Conservation (phyloP, 495 filamentous ascomycete genomes). For the Aspergillus saccharolyticus region DNA sequence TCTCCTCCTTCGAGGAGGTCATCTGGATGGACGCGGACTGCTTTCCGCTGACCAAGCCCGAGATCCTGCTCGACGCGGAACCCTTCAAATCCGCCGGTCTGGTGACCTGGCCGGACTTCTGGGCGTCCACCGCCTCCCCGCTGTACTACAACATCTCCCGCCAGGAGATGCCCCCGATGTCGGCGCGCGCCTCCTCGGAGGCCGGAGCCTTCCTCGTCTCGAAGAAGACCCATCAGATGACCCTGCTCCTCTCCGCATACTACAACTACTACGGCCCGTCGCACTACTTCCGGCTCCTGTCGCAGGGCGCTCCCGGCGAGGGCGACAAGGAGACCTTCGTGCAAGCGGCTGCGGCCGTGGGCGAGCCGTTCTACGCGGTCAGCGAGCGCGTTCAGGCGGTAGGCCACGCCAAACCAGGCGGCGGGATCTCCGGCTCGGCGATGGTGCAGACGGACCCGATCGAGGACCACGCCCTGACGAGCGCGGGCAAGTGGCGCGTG, state of each 20-base stretch:
- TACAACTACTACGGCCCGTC: conserved; percentile 59
- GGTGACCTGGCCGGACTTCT: conserved; percentile 61
- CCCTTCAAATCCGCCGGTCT: conserved; percentile 50
- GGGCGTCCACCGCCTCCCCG: conserved; percentile 48
- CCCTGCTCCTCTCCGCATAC: conserved; percentile 54
- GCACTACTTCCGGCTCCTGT: conserved; percentile 54
- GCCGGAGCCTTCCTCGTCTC: conserved; percentile 54
- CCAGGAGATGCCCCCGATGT: conserved; percentile 35
- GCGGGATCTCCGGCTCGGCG: conserved; percentile 32
- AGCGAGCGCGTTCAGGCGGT: conserved; percentile 37
- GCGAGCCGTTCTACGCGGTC: conserved; percentile 48
- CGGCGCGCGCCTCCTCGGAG: conserved; percentile 45
- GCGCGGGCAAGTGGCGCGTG: conserved; percentile 33
- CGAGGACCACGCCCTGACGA: conserved; percentile 37
- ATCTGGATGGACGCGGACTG: conserved; percentile 60
- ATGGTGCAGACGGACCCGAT: conserved; percentile 46
- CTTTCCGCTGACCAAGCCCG: conserved; percentile 50
- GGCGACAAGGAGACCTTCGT: conserved; percentile 65
- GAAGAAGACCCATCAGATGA: conserved; percentile 48
- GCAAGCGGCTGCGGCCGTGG: conserved; percentile 47
- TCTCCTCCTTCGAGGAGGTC: conserved; percentile 56
- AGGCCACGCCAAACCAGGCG: conserved; percentile 30
- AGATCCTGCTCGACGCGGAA: conserved; percentile 44
- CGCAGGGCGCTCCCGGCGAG: conserved; percentile 51
- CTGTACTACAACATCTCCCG: conserved; percentile 51